Evolutionary conservation across 148 eudicot genomes (phyloP), one percentile per base, ranked within the genome.

Genomic region (Gaultheria prostrata): DNA sequence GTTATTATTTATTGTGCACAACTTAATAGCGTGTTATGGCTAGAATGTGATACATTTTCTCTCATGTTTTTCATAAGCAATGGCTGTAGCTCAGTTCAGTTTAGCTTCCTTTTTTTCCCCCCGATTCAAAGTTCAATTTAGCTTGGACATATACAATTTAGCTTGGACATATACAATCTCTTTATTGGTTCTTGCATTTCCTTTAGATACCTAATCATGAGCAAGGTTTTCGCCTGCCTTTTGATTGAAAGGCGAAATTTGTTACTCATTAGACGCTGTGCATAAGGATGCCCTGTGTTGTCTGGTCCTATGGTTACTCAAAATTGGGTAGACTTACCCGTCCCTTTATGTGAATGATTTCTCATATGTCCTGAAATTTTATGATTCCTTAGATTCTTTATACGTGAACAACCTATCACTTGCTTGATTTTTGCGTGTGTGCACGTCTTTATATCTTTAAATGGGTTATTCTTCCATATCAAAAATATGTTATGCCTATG

Each of bases 401-500:
- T 17, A 56, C 61, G 61, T 56, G 61, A 56, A 18, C n/a, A 17
- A 17, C 18, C 8, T 56, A 5, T 56, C 61, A 56, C 61, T 18
- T 56, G 24, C n/a, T 56, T 56, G 61, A 20, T 18, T 56, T 53
- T 56, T 56, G 61, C 24, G 6, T 6, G 61, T 6, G 24, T 8
- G 43, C 43, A 39, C 6, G 61, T 56, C 61, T 56, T 56, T 8
- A 63, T 24, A 5, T 63, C 30, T 63, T 9, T 24, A 24, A 10
- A 63, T 63, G 70, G 14, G 12, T 24, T 24, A 24, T 63, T 43
- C 50, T n/a, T 26, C 15, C 6, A 81, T 28, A 48, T 33, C 21
- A 18, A 35, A 14, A 61, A 43, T 69, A 12, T 35, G n/a, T 80
- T 84, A 77, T 82, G 59, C 35, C 65, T 30, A 30, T 86, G 76